Base-by-base conservation (phyloP, 176 grass and related monocot genomes). In the Carex myosuroides region DNA sequence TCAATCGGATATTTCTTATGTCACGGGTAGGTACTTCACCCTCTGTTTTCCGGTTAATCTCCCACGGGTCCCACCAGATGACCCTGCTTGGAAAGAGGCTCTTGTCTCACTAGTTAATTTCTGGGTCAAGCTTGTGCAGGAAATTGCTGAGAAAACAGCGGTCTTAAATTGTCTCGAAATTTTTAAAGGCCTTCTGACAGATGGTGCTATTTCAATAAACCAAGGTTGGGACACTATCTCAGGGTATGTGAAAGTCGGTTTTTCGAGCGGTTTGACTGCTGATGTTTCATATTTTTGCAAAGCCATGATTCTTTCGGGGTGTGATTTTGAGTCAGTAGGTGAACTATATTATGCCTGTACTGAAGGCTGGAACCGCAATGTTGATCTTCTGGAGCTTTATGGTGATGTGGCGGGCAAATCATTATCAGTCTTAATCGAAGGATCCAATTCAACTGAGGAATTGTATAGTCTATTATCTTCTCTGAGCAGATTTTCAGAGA, bases 261-360 rank as follows among this genome's bases (percentile, higher is more conserved):
- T 92, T 85, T 70, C 50, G n/a, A 89, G 71, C 80, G 87, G 83
- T 86, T 85, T 88, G 37, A 81, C 87, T 58, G 64, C 80, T 75
- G 70, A 92, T 62, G 64, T 87, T 61, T 90, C 91, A 67, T 84
- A 79, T 62, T 90, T 98, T 87, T 89, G 88, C 69, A 89, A 80
- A 98, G 82, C 89, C 75, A 93, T 95, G 93, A 79, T 98, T 88
- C 81, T 98, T 83, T 91, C 96, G 20, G 88, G 93, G 56, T 91
- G 91, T 85, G 64, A 67, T 83, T 95, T 95, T 85, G 79, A 90
- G 84, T 87, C 80, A 56, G 87, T 95, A 61, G 83, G 66, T 90
- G 80, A 92, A 87, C 88, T 88, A 85, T 93, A 89, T 81, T 81
- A 86, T 85, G 85, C 87, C 76, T 85, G 85, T 59, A 85, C 87